These are phyloP conservation scores for Lipomyces yamadae DNA, from an alignment of 805 yeast species.

Conservation along the genomic window DNA sequence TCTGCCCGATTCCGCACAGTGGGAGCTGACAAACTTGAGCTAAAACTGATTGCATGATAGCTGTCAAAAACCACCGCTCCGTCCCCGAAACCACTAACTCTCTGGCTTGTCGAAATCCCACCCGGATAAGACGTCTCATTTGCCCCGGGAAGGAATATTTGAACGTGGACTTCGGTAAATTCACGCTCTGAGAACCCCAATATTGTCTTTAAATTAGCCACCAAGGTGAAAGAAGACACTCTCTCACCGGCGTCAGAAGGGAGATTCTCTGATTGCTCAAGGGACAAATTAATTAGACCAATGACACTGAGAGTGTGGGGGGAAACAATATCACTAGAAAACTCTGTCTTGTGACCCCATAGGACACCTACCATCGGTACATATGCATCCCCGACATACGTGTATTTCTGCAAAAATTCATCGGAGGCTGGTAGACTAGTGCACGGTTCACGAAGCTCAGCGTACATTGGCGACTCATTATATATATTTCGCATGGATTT, in stretches of 20 bases:
- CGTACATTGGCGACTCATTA: conserved; percentile 28
- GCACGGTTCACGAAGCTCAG: conserved; percentile 12
- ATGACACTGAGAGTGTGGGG: conserved; percentile 38
- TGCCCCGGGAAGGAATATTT: conserved; percentile 21
- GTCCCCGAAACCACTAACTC: conserved; percentile 33
- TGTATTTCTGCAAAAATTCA: conserved; percentile 12
- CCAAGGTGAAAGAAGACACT: conserved; percentile 17
- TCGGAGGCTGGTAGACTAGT: conserved; percentile 16
- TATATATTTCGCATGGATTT: conserved; percentile 27
- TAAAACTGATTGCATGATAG: conserved; percentile 21
- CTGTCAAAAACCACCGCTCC: conserved; percentile 31
- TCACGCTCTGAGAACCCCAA: conserved; percentile 39
- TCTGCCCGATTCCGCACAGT: conserved; percentile 1
- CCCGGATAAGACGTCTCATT: conserved; percentile 16
- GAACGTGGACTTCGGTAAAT: conserved; percentile 38
- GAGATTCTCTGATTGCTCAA: conserved; percentile 23
- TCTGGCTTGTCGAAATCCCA: conserved; percentile 34
- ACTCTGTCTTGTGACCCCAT: conserved; percentile 15
- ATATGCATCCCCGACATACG: conserved; percentile 32
- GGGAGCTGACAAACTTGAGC: conserved; percentile 7
- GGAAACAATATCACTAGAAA: conserved; percentile 35
- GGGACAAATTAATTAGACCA: conserved; percentile 29
- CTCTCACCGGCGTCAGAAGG: background rate
- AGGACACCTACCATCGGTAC: conserved; percentile 24
- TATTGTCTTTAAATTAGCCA: conserved; percentile 25